phyloP scores from a whole-genome alignment of 768 basidiomycete species.

The Termitomyces sp. region DNA sequence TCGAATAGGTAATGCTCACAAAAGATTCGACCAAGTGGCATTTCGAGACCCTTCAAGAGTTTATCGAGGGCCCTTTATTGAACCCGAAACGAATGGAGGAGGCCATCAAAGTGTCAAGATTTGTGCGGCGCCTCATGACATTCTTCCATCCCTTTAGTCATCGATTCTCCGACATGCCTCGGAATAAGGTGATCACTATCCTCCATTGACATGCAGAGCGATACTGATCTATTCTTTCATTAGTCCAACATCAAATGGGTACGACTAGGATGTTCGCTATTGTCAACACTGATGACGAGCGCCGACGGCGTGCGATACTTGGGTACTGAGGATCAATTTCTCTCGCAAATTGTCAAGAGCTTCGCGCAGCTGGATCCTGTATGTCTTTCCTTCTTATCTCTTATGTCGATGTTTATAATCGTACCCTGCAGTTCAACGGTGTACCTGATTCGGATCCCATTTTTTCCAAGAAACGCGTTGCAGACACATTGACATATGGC shows the following conservation, averaged over 20 bases:
- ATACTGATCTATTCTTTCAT: not conserved
- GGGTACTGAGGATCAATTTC: constrained; percentile 75
- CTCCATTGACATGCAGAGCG: not conserved
- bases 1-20: constrained; percentile 69
- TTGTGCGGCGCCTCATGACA: constrained; percentile 84
- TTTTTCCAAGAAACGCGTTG: constrained; percentile 80
- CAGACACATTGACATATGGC: constrained; percentile 82
- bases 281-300: constrained; percentile 81
- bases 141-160: constrained; percentile 92
- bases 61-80: constrained; percentile 89
- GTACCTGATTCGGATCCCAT: constrained; percentile 72
- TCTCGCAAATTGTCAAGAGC: constrained; percentile 79
- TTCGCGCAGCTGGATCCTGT: constrained; percentile 95
- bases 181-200: constrained; percentile 49
- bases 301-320: constrained; percentile 84
- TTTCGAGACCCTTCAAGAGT: constrained; percentile 81
- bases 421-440: constrained; percentile 57
- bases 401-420: not conserved
- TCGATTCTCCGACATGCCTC: constrained; percentile 81
- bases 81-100: constrained; percentile 94
- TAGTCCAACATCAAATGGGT: constrained; percentile 87
- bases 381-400: constrained; percentile 19
- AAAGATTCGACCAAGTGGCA: constrained; percentile 94
- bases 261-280: constrained; percentile 73
- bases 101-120: constrained; percentile 85